phyloP scores from a whole-genome alignment of 352 stramenopile species.

The Phytophthora pseudosyringae region DNA sequence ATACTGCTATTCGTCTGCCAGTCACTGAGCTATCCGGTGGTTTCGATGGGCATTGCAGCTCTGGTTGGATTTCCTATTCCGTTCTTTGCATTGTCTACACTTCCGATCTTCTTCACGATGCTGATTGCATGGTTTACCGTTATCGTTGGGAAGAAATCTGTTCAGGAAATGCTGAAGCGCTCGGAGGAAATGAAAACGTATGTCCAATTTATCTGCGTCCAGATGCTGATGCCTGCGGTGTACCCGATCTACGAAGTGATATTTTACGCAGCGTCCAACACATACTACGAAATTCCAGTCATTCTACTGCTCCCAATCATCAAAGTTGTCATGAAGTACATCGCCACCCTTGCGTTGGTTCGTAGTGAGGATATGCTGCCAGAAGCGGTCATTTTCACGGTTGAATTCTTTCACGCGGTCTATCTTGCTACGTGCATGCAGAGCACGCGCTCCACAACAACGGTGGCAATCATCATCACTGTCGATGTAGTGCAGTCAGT shows the following conservation, averaged over 20 bases:
- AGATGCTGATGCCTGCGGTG: conserved; percentile 24
- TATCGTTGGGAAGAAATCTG: conserved; percentile 3
- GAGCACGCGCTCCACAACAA: neutral
- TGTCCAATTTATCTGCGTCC: conserved; percentile 8
- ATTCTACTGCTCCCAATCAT: conserved; percentile 23
- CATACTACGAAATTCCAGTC: conserved; percentile 15
- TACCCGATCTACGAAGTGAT: conserved; percentile 31
- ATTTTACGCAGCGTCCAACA: conserved; percentile 7
- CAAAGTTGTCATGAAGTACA: conserved; percentile 25
- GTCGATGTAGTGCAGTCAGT: conserved; percentile 21
- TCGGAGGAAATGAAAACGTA: conserved; percentile 4
- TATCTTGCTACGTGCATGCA: conserved; percentile 31
- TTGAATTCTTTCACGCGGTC: conserved; percentile 30
- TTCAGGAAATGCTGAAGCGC: conserved; percentile 3
- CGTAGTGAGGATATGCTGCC: conserved; percentile 21
- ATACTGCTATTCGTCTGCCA: conserved; percentile 10
- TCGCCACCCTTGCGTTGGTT: neutral
- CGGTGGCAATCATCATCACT: conserved; percentile 6
- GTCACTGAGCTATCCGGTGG: conserved; percentile 10
- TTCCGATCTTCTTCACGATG: conserved; percentile 22
- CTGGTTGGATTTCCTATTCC: conserved; percentile 21
- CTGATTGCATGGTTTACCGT: conserved; percentile 8
- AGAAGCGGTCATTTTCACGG: conserved; percentile 15
- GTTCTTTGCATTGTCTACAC: conserved; percentile 25
- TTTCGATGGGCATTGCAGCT: conserved; percentile 18